A percentile compares a stretch with the other conserved stretches of the same genome.
phyloP scores from a whole-genome alignment of 306 rosid genomes.

The Abrus precatorius region DNA sequence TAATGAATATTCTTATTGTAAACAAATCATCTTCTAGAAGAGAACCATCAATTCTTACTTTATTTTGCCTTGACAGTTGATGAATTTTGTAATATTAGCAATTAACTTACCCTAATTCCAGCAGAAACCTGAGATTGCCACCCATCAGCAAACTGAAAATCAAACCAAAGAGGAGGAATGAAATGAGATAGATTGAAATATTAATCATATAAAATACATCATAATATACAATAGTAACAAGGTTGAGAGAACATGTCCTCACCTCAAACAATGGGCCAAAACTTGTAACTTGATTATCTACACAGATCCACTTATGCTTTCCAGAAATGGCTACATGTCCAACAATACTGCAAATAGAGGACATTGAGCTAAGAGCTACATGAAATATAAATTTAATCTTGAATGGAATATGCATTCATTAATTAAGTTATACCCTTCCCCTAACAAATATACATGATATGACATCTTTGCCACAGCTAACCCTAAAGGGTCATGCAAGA shows the following conservation, averaged over 20 bases:
- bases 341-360: conserved; percentile 71
- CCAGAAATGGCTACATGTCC: conserved; percentile 95
- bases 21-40: conserved; percentile 23
- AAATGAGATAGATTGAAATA: conserved; percentile 39
- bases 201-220: conserved; percentile 18
- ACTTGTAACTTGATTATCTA: conserved; percentile 65
- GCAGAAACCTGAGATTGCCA: conserved; percentile 92
- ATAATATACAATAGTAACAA: background rate
- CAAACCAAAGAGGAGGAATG: conserved; percentile 37
- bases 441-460: conserved; percentile 83
- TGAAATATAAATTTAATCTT: conserved; percentile 30
- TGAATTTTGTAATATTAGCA: conserved; percentile 8
- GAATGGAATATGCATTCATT: conserved; percentile 31
- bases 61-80: background rate
- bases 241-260: conserved; percentile 39
- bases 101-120: conserved; percentile 78
- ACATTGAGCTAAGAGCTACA: conserved; percentile 19
- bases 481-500: conserved; percentile 73
- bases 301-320: conserved; percentile 87
- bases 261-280: conserved; percentile 77
- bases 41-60: background rate
- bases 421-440: conserved; percentile 83
- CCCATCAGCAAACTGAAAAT: conserved; percentile 74
- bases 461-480: conserved; percentile 94
- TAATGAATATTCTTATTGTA: conserved; percentile 27